These are phyloP conservation scores for Pelargonium fulgidum DNA, from an alignment of 441 rosid species.

Conservation along the genomic window DNA sequence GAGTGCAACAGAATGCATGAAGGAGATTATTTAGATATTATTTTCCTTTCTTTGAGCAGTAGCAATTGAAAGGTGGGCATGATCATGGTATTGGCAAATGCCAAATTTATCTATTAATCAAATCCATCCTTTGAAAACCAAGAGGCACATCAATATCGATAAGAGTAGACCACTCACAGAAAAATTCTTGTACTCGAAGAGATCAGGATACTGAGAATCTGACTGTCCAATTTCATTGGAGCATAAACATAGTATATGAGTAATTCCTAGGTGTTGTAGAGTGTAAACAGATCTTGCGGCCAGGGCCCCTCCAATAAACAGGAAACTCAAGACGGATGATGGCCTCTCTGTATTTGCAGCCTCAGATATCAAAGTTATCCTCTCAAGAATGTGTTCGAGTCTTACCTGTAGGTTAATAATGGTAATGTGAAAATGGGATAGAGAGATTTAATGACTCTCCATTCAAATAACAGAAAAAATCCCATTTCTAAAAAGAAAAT, in stretches of 20 bases:
- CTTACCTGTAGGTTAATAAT: conserved; percentile 54
- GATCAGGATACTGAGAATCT: conserved; percentile 77
- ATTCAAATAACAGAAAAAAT: background rate
- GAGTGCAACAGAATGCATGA: too few relatives aligned
- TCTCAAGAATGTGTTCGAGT: conserved; percentile 94
- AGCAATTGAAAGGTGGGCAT: too few relatives aligned
- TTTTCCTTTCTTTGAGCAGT: too few relatives aligned
- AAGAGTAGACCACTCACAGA: conserved; percentile 46
- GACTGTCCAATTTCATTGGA: conserved; percentile 97
- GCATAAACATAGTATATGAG: conserved; percentile 82
- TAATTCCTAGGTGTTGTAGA: conserved; percentile 72
- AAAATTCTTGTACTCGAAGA: conserved; percentile 73
- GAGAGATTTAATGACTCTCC: background rate
- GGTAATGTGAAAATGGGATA: background rate
- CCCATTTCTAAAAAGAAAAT: background rate
- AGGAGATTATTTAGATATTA: too few relatives aligned
- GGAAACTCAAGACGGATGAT: conserved; percentile 56
- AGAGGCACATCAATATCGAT: background rate
- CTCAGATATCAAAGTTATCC: conserved; percentile 86
- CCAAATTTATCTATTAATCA: background rate
- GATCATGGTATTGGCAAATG: background rate
- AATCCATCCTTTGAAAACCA: background rate
- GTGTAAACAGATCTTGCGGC: conserved; percentile 88
- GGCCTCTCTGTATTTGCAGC: conserved; percentile 99
- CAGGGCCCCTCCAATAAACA: conserved; percentile 87